phyloP scores from a whole-genome alignment of 2,329 filamentous ascomycete species.

The Chaetomium sp. region DNA sequence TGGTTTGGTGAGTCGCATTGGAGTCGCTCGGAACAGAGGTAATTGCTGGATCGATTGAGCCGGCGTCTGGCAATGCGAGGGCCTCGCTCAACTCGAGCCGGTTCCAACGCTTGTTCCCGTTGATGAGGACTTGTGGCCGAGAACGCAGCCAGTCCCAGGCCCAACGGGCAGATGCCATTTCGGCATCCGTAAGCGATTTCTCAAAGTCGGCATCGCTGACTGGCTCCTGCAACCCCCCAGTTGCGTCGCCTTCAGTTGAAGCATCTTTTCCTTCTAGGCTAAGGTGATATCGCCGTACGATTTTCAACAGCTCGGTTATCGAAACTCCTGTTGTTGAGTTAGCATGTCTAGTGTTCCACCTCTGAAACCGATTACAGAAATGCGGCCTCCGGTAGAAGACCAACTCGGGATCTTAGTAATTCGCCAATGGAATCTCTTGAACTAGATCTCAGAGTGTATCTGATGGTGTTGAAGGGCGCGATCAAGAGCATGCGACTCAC shows the following conservation, averaged over 20 bases:
- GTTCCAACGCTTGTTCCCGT: conserved; percentile 42
- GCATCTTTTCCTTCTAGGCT: conserved; percentile 25
- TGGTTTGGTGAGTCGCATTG: conserved; percentile 7
- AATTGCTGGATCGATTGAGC: conserved; percentile 14
- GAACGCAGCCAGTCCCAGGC: conserved; percentile 47
- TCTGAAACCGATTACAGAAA: neutral
- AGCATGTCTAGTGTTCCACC: conserved; percentile 17
- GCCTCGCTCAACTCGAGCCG: conserved; percentile 46
- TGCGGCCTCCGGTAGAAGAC: neutral
- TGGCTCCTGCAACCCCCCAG: conserved; percentile 3
- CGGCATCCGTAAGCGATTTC: conserved; percentile 33
- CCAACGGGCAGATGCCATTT: conserved; percentile 44
- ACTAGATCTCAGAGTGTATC: neutral
- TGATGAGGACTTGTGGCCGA: conserved; percentile 47
- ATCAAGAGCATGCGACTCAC: conserved; percentile 38
- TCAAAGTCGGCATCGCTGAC: conserved; percentile 27
- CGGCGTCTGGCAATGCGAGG: conserved; percentile 42
- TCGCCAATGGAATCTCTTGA: neutral
- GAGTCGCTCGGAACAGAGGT: neutral
- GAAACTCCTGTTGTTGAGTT: conserved; percentile 31
- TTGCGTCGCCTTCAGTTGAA: conserved; percentile 10
- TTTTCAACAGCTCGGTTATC: conserved; percentile 32
- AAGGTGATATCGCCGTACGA: conserved; percentile 34
- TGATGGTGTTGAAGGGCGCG: neutral
- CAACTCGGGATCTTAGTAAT: neutral